phyloP scores from a whole-genome alignment of 495 filamentous ascomycete species.

The Neohortaea acidophila region DNA sequence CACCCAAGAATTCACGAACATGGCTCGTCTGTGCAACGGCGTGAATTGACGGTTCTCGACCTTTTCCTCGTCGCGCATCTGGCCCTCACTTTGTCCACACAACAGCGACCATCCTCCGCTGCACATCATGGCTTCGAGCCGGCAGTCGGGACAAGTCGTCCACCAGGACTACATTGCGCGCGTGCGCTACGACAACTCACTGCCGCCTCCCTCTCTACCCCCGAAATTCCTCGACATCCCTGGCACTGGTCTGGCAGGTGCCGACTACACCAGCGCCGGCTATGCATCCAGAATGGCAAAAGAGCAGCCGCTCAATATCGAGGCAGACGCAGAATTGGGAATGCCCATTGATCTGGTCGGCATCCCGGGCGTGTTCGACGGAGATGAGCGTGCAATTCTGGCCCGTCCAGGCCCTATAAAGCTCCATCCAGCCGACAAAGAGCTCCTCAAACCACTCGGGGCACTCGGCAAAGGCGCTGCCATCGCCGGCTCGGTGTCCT shows the following conservation, averaged over 20 bases:
- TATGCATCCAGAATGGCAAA: conserved; percentile 78
- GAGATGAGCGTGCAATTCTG: conserved; percentile 88
- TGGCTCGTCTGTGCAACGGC: no score
- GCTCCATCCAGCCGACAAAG: conserved; percentile 66
- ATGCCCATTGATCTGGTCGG: conserved; percentile 95
- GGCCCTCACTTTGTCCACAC: no score
- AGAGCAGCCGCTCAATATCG: conserved; percentile 87
- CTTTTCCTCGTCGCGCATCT: no score
- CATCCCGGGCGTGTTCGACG: conserved; percentile 84
- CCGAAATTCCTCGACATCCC: conserved; percentile 95
- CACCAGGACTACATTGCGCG: conserved; percentile 95
- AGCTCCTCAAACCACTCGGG: conserved; percentile 62
- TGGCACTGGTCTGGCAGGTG: conserved; percentile 65
- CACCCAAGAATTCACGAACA: no score
- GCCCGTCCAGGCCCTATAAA: conserved; percentile 17
- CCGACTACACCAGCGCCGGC: conserved; percentile 69
- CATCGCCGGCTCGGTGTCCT: conserved; percentile 47
- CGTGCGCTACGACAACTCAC: conserved; percentile 82
- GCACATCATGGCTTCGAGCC: conserved; percentile 16
- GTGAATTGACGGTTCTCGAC: no score
- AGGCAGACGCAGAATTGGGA: conserved; percentile 91
- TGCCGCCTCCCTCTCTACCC: conserved; percentile 81
- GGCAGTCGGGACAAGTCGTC: conserved; percentile 7
- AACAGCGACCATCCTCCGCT: no score
- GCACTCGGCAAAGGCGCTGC: conserved; percentile 53